Percentiles rank a stretch among this genome's conserved stretches.
Conservation (phyloP, 768 basidiomycete genomes). For the Dioszegia aurantiaca region DNA sequence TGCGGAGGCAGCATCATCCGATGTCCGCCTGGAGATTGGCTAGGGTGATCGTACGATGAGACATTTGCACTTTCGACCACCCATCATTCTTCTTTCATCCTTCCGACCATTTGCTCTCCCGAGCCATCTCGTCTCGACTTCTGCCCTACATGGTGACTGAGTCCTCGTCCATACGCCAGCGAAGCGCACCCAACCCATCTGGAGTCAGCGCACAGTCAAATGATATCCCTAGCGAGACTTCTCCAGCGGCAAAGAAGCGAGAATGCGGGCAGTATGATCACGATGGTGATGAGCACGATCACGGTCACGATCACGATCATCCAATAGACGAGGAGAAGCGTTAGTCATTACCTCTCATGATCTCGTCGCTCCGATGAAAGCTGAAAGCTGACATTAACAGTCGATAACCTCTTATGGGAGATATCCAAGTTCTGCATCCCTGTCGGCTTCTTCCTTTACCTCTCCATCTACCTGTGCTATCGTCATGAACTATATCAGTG, state of each 20-base stretch:
- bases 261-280: not conserved
- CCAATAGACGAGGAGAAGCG: slow-evolving; percentile 11
- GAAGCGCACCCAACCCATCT: not conserved
- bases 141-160: not conserved
- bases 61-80: not conserved
- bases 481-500: slow-evolving; percentile 1
- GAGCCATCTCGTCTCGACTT: not conserved
- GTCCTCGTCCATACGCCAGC: not conserved
- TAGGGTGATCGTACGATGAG: slow-evolving; percentile 2
- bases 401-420: slow-evolving; percentile 14
- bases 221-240: not conserved
- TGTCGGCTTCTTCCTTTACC: slow-evolving; percentile 2
- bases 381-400: not conserved
- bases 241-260: not conserved
- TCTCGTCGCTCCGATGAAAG: no score
- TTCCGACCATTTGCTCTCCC: not conserved
- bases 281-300: slow-evolving; percentile 1
- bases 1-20: no score
- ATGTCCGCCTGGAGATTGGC: no score
- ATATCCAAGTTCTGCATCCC: slow-evolving; percentile 15
- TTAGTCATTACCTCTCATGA: not conserved
- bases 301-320: slow-evolving; percentile 11
- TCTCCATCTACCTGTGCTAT: slow-evolving; percentile 12
- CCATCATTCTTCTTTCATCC: not conserved
- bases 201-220: not conserved